Evolutionary conservation across 495 filamentous ascomycete species (phyloP).

Genomic region (Friedmanniomyces simplex): DNA sequence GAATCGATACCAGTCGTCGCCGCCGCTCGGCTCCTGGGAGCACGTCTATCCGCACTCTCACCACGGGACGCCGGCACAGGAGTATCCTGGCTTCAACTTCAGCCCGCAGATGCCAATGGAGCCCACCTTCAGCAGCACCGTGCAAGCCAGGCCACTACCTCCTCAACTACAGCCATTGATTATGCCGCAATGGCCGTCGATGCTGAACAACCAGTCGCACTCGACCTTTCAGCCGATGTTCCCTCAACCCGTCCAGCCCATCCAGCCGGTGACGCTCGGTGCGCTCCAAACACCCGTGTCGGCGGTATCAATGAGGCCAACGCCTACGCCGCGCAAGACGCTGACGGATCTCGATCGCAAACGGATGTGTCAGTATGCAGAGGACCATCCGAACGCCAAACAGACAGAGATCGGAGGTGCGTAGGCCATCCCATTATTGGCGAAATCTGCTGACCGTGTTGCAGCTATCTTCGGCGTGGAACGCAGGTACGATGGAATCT

Average conservation of each 20-base stretch:
- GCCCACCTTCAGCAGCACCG: conserved; percentile 28
- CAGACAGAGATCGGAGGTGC: conserved; percentile 95
- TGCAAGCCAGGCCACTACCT: conserved; percentile 34
- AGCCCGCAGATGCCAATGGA: conserved; percentile 33
- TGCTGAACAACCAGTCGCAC: conserved; percentile 38
- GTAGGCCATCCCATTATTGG: conserved; percentile 15
- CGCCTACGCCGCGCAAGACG: conserved; percentile 69
- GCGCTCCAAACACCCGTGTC: conserved; percentile 35
- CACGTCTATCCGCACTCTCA: conserved; percentile 27
- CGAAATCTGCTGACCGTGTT: conserved; percentile 21
- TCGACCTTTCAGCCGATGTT: conserved; percentile 30
- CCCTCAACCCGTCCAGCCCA: conserved; percentile 28
- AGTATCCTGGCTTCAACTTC: conserved; percentile 37
- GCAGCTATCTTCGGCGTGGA: conserved; percentile 91
- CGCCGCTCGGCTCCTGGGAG: conserved; percentile 9
- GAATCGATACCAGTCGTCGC: conserved; percentile 11
- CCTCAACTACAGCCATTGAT: conserved; percentile 40
- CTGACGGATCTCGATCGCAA: conserved; percentile 87
- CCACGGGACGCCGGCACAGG: conserved; percentile 36
- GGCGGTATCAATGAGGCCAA: conserved; percentile 34
- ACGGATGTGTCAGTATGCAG: conserved; percentile 90
- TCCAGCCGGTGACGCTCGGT: conserved; percentile 29
- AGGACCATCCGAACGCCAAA: conserved; percentile 88
- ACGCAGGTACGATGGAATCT: conserved; percentile 63
- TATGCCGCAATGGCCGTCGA: conserved; percentile 45